Percentiles rank a stretch among this genome's conserved stretches.
These are phyloP conservation scores for Melampsora abietis-canadensis DNA, from an alignment of 1,284 basidiomycete species.

Conservation along the genomic window DNA sequence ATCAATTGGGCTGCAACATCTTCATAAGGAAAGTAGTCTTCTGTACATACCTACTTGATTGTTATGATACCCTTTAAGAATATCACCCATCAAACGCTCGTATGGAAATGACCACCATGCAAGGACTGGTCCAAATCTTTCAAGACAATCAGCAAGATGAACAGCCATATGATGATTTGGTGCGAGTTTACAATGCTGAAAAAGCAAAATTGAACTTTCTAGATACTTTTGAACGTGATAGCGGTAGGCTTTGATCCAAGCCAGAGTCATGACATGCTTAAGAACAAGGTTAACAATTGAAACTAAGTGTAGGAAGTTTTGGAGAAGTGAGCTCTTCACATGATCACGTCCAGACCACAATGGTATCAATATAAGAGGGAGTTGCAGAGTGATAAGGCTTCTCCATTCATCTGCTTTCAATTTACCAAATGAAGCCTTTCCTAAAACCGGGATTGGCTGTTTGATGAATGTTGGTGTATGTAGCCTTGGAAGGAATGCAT, in stretches of 20 bases:
- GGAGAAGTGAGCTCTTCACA: not conserved
- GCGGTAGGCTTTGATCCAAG: not conserved
- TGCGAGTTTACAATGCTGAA: not conserved
- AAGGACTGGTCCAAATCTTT: not conserved
- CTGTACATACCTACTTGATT: no score
- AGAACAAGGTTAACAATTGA: not conserved
- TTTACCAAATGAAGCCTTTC: constrained; percentile 13
- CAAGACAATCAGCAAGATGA: constrained; percentile 18
- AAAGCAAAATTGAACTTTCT: constrained; percentile 2
- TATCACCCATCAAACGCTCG: constrained; percentile 7
- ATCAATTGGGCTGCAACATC: not conserved
- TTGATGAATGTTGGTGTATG: constrained; percentile 21
- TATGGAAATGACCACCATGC: constrained; percentile 13
- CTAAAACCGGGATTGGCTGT: constrained; percentile 20
- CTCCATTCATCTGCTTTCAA: constrained; percentile 30
- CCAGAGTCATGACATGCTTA: not conserved
- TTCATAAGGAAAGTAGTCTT: no score
- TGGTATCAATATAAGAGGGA: constrained; percentile 10
- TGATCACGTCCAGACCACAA: not conserved
- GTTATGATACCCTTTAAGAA: constrained; percentile 7
- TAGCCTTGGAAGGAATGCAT: not conserved
- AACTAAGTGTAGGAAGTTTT: constrained; percentile 23
- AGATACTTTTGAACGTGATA: constrained; percentile 8
- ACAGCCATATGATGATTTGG: constrained; percentile 15
- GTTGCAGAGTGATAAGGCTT: constrained; percentile 15